Evolutionary conservation across 2,329 filamentous ascomycete species (phyloP), one percentile per base, ranked within the genome.

Genomic region (Drechslera avenae): DNA sequence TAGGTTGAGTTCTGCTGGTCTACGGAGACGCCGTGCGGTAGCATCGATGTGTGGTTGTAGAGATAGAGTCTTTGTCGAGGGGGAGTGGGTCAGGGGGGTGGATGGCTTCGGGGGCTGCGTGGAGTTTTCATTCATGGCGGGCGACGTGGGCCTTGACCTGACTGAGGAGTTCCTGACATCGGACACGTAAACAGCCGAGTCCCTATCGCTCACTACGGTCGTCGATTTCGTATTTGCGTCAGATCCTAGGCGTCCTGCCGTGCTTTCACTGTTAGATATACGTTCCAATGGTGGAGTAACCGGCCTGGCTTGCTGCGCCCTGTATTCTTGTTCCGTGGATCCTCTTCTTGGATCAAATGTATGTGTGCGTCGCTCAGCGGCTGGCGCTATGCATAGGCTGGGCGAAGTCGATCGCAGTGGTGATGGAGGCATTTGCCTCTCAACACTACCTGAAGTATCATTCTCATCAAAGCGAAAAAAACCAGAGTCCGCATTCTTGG

Each of bases 1-100:
- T 3, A 72, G 58, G 10, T 72, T 69, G 4, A 71, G 43, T 30
- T 71, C 68, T 16, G 66, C 63, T 3, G 69, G 66, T 3, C 68
- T 59, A 30, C 58, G 60, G 9, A 71, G 57, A 26, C 63, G 64
- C 16, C 63, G 64, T 19, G 28, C 37, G 0, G 39, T 42, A 1
- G 44, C 47, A 13, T 63, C 54, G 13, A 46, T 52, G 3, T 56
- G 61, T 30, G 61, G 52, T n/a, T 52, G 55, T 3, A 39, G 51
- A 4, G 47, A 12, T 28, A 50, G n/a, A 16, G 50, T 30, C 17
- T 42, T 50, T 1, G 36, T 42, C 8, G 57, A 52, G 2, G 41
- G 8, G 1, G 56, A 43, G 16, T 46, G 40, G 9, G 54, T 55
- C 9, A 50, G 40, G 4, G 54, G 51, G 19, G 62, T 30, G 5